Evolutionary conservation across 192 early-diverging fungal genomes (phyloP), one percentile per base, ranked within the genome.

Genomic region (Chytriomyces sp.): DNA sequence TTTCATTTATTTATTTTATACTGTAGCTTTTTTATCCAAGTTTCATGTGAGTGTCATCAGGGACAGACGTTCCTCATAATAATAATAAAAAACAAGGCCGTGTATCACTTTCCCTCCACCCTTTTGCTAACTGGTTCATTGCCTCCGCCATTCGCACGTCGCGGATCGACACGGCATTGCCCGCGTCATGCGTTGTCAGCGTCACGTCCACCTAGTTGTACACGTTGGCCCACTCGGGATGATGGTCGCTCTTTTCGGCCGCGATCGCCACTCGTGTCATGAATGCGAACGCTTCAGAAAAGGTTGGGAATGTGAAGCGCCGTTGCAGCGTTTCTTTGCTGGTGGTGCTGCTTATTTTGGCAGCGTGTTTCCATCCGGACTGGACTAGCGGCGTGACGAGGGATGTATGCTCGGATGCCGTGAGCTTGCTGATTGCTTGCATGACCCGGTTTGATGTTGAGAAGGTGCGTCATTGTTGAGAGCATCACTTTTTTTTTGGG

Each of bases 201-300:
- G 94, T 95, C 75, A 99, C 85, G 43, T 95, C 91, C 16, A 97
- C 94, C 44, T 88, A 82, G 86, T 97, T 95, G 84, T 99, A 99
- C 35, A 99, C 96, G 88, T 96, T 84, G 67, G 80, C 83, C 88
- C 88, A 87, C 75, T 97, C 97, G 24, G 97, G 97, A 75, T 99
- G 97, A 82, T 99, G 97, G 75, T 96, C 93, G 80, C 90, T 87
- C 81, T 94, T 95, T 59, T 99, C 97, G 46, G 95, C 95, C 46
- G 85, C 84, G 47, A 96, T 85, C 45, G 95, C 97, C 7, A 97
- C 93, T 11, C 91, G 82, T 11, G 94, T 89, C 97, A 99, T 99
- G 83, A 99, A 99, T 6, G 91, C 92, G 86, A 95, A 99, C 6
- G 95, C 95, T 61, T 89, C 86, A 82, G 86, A 90, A 80, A 99